Conservation (phyloP, 345 rosid genomes). For the Trapa bicornis region DNA sequence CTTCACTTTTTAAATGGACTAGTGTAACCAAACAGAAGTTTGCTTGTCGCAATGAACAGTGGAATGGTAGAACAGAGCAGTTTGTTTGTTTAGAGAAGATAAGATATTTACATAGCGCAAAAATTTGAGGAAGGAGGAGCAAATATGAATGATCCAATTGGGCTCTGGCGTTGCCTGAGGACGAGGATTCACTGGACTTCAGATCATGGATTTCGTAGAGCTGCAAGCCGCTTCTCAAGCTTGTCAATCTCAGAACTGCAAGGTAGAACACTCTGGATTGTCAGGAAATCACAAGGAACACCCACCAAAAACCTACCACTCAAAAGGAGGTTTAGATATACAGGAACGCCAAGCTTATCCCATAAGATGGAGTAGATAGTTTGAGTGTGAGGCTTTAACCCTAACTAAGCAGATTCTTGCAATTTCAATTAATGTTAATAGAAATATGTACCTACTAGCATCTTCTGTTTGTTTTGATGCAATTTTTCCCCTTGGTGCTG, state of each 20-base stretch:
- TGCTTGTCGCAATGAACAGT: too few species aligned
- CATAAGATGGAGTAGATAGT: not conserved
- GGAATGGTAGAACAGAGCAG: too few species aligned
- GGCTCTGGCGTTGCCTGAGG: not conserved
- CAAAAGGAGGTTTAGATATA: not conserved
- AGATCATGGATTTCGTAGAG: conserved; percentile 53
- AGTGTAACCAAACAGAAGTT: too few species aligned
- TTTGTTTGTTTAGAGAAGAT: too few species aligned
- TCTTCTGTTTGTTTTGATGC: conserved; percentile 48
- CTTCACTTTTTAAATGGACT: too few species aligned
- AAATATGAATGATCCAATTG: too few species aligned
- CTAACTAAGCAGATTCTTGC: not conserved
- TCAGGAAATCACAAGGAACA: not conserved
- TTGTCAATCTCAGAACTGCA: conserved; percentile 67
- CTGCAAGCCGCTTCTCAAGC: conserved; percentile 85
- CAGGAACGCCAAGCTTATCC: not conserved
- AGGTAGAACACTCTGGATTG: not conserved
- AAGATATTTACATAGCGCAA: too few species aligned
- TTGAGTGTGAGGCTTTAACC: not conserved
- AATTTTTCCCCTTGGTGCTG: conserved; percentile 77
- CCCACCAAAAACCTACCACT: not conserved
- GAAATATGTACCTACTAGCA: conserved; percentile 47
- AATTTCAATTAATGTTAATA: not conserved
- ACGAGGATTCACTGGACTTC: not conserved
- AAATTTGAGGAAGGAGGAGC: too few species aligned